A percentile compares a stretch with the other conserved stretches of the same genome.
Evolutionary conservation across 1,284 basidiomycete species (phyloP).

Genomic region (Sphagnurus paluster): DNA sequence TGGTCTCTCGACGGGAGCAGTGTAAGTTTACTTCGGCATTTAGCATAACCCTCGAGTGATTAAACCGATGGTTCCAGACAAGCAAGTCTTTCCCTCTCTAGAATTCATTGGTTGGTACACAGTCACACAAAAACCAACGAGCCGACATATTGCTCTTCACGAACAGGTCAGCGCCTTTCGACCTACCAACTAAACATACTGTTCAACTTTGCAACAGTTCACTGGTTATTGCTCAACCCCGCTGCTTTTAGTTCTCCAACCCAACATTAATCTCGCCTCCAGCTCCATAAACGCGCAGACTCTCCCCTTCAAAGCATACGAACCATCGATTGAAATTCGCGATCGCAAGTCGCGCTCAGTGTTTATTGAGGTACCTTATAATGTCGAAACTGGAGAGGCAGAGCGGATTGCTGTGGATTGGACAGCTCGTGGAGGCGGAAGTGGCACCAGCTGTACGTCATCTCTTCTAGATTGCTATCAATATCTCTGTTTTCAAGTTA

Average conservation of each 20-base stretch:
- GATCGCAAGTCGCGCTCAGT: conserved; percentile 76
- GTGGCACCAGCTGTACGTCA: conserved; percentile 73
- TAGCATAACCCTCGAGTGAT: not conserved
- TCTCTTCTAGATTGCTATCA: not conserved
- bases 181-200: conserved; percentile 1
- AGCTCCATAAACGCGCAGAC: conserved; percentile 63
- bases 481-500: not conserved
- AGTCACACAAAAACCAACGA: conserved; percentile 70
- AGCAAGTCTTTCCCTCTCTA: conserved; percentile 95
- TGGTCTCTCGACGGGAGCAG: conserved; percentile 84
- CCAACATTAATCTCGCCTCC: conserved; percentile 44
- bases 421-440: conserved; percentile 87
- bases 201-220: conserved; percentile 48
- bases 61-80: conserved; percentile 58
- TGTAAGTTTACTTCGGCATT: conserved; percentile 55
- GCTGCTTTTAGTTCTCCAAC: conserved; percentile 72
- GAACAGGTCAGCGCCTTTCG: conserved; percentile 63
- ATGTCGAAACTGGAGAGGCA: conserved; percentile 96
- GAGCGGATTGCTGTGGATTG: conserved; percentile 98
- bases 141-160: conserved; percentile 79
- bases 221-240: conserved; percentile 74
- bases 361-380: conserved; percentile 81
- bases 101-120: conserved; percentile 99
- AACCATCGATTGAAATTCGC: conserved; percentile 82
- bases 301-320: conserved; percentile 87